Evolutionary conservation across 305 asterid species (phyloP), one percentile per base, ranked within the genome.

Genomic region (Rubia tinctorum): DNA sequence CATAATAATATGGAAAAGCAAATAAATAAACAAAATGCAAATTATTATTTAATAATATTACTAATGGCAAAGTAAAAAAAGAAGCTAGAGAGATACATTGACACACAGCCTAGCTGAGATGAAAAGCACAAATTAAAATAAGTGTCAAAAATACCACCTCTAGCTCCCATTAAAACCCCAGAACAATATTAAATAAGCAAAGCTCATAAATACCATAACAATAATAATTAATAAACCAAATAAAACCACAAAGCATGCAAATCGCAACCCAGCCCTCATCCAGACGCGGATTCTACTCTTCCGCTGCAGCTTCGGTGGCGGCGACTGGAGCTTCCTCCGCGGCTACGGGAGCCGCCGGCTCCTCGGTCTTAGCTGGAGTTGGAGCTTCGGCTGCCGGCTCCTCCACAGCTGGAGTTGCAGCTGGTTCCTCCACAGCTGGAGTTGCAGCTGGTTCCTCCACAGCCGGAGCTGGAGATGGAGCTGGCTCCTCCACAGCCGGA

Each of bases 251-350:
- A 55, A 25, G 25, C 78, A 70, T 68, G 84, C 82, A 76, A 63
- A 53, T 42, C 37, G 80, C 80, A 76, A 62, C 61, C 68, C 77
- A n/a, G n/a, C n/a, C n/a, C n/a, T n/a, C n/a, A 49, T 49, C 55
- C 59, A 53, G 3, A 3, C 3, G 3, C 34, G 1, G 34, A 30
- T 30, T 53, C 23, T 53, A 53, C 59, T 17, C 59, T 53, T 53
- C 59, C 1, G 59, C 59, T 53, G 22, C 59, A 53, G 59, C 59
- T 53, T 6, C 59, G 7, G 58, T 11, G 4, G 13, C 1, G 59
- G 59, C 6, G 59, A 22, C 59, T 53, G 59, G 22, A 7, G 59
- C 22, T 53, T 53, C 59, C 59, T 53, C 59, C 8, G 6, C 59
- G 6, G 58, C 58, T 6, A 51, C 58, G 9, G 58, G 58, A 51